phyloP scores from a whole-genome alignment of 345 rosid species.

The Euphorbia peplus region DNA sequence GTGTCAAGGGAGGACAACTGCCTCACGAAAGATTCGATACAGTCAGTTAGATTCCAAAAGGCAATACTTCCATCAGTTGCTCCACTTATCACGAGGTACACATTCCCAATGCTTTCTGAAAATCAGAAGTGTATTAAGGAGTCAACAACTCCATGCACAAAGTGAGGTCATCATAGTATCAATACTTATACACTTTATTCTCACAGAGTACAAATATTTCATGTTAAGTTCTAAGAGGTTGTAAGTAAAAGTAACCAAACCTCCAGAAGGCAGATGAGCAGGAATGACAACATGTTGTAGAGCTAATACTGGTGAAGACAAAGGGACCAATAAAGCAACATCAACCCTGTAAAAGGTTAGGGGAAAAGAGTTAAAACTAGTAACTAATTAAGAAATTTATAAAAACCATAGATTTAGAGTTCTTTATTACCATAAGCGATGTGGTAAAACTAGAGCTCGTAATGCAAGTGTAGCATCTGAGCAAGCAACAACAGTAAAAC shows the following conservation, averaged over 20 bases:
- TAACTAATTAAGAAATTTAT: background rate
- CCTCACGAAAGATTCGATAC: constrained; percentile 63
- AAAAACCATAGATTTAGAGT: constrained; percentile 4
- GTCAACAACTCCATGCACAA: constrained; percentile 8
- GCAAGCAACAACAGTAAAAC: constrained; percentile 79
- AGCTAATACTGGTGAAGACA: constrained; percentile 68
- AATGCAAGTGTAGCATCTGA: constrained; percentile 88
- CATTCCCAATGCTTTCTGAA: constrained; percentile 49
- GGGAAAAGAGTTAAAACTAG: background rate
- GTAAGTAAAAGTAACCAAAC: constrained; percentile 30
- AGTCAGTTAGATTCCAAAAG: constrained; percentile 77
- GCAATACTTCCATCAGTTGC: constrained; percentile 95
- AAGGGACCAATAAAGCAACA: constrained; percentile 65
- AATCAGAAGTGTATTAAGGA: constrained; percentile 19
- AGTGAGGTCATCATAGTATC: background rate
- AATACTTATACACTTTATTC: background rate
- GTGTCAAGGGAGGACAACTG: constrained; percentile 47
- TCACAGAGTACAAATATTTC: background rate
- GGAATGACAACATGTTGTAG: constrained; percentile 69
- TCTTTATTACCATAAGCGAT: constrained; percentile 69
- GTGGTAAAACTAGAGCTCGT: constrained; percentile 80
- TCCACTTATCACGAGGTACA: constrained; percentile 66
- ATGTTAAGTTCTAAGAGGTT: background rate
- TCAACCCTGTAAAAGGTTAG: constrained; percentile 64
- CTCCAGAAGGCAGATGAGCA: constrained; percentile 36